These are phyloP conservation scores for Stachybotrys chartarum DNA, from an alignment of 2,329 filamentous ascomycete species.

Conservation along the genomic window DNA sequence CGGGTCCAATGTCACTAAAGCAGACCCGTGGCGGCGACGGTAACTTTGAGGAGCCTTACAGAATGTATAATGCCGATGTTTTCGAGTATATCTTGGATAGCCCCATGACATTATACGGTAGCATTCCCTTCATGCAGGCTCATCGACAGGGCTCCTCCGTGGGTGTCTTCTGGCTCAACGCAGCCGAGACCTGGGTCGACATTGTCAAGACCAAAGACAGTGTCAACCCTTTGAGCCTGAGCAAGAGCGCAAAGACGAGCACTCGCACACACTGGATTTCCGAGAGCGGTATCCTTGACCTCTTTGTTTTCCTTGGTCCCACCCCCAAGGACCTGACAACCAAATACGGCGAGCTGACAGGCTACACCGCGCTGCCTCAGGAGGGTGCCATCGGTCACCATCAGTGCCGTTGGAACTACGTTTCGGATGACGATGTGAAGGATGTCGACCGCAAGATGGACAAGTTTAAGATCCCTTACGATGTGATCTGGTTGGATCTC, in stretches of 20 bases:
- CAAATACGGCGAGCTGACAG: slow-evolving; percentile 83
- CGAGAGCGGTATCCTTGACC: slow-evolving; percentile 79
- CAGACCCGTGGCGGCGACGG: slow-evolving; percentile 84
- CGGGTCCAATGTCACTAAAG: slow-evolving; percentile 79
- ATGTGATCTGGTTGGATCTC: slow-evolving; percentile 98
- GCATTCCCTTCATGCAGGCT: slow-evolving; percentile 96
- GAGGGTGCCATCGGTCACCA: slow-evolving; percentile 92
- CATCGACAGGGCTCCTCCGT: slow-evolving; percentile 91
- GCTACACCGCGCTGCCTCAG: slow-evolving; percentile 84
- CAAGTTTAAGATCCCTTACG: slow-evolving; percentile 90
- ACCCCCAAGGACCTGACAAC: slow-evolving; percentile 75
- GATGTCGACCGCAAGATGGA: slow-evolving; percentile 96
- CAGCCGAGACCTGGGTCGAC: slow-evolving; percentile 95
- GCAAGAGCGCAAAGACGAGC: slow-evolving; percentile 58
- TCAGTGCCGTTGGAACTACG: slow-evolving; percentile 98
- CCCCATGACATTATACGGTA: slow-evolving; percentile 97
- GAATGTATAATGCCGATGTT: slow-evolving; percentile 92
- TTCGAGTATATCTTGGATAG: slow-evolving; percentile 97
- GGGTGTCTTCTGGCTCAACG: slow-evolving; percentile 95
- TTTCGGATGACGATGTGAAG: slow-evolving; percentile 93
- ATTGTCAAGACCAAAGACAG: slow-evolving; percentile 72
- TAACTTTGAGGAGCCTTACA: slow-evolving; percentile 82
- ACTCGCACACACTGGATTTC: slow-evolving; percentile 97
- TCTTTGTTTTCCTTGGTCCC: slow-evolving; percentile 91
- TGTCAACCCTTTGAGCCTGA: slow-evolving; percentile 71